A percentile compares a stretch with the other conserved stretches of the same genome.
These are phyloP conservation scores for Hypoxylon sp. DNA, from an alignment of 2,329 filamentous ascomycete genomes.

Conservation along the genomic window DNA sequence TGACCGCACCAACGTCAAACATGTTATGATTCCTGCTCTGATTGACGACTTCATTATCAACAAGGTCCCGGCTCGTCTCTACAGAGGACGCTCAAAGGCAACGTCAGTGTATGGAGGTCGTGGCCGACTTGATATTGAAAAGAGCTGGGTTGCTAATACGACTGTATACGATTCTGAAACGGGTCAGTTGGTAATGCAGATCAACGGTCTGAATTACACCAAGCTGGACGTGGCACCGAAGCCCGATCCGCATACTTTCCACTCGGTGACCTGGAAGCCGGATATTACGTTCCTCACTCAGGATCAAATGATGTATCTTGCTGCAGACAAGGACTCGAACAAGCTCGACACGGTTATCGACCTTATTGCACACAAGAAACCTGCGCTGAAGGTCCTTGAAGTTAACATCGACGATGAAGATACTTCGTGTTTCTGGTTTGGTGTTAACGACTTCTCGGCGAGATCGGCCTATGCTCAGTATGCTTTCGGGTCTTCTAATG, in stretches of 20 bases:
- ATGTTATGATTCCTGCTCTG: conserved; percentile 29
- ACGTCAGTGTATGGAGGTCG: conserved; percentile 30
- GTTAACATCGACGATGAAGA: conserved; percentile 42
- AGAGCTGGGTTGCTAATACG: conserved; percentile 33
- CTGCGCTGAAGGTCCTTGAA: conserved; percentile 54
- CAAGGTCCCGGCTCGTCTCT: conserved; percentile 4
- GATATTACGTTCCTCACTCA: conserved; percentile 45
- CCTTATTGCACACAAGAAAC: conserved; percentile 56
- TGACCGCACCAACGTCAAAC: conserved; percentile 37
- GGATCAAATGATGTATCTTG: conserved; percentile 18
- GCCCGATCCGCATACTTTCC: conserved; percentile 47
- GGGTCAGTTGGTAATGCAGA: conserved; percentile 42
- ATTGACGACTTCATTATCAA: conserved; percentile 42
- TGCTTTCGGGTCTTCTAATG: conserved; percentile 20
- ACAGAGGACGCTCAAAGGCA: conserved; percentile 1
- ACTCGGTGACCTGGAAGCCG: conserved; percentile 43
- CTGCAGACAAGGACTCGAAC: not conserved
- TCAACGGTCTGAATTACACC: conserved; percentile 43
- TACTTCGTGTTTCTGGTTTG: conserved; percentile 12
- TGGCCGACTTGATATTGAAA: conserved; percentile 29
- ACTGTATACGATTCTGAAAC: conserved; percentile 40
- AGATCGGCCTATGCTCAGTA: conserved; percentile 31
- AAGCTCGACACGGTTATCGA: conserved; percentile 48
- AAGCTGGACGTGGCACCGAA: conserved; percentile 45
- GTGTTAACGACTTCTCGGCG: not conserved